Base-by-base conservation (phyloP, 2,329 filamentous ascomycete species). In the Magnaporthiopsis incrustans region DNA sequence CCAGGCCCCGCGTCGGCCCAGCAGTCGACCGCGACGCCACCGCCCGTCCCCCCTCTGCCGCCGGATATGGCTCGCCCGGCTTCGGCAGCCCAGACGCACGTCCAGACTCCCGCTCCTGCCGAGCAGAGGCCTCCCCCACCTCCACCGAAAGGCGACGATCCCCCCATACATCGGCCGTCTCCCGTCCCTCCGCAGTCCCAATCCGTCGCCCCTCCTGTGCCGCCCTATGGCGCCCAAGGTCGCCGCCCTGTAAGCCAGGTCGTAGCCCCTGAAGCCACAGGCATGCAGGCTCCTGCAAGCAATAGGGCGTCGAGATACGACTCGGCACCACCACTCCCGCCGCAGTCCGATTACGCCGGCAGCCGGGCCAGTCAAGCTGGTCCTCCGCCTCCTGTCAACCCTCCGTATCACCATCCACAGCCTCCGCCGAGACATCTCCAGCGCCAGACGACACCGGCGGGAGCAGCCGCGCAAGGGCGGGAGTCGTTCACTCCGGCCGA, bases 31-130 rank as follows among this genome's bases (percentile, higher is more conserved):
- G 68, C 72, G 33, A 77, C 80, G 65, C 86, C 87, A 61, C 89
- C 89, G 38, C 87, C 88, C 15, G 76, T 89, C n/a, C 90, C 90
- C 65, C 89, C 90, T 63, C 79, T 89, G 25, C 90, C 89, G 11
- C 85, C 86, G 32, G 87, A 89, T 70, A 78, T 89, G 65, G 77
- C 79, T 2, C 56, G 59, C 32, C 59, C 75, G 79, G 63, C 76
- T 75, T 33, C 75, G 78, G n/a, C 68, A 72, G 27, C 18, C 50
- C n/a, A 61, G 4, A 73, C 70, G 35, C 75, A 72, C 32, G 65
- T 66, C 63, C 78, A 71, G 58, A 77, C 70, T 67, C 77, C 68
- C 14, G 70, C 69, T 60, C 68, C 68, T 8, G 70, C 67, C 60
- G 73, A 75, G 59, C 68, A 71, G 8, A 75, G 75, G 12, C 78